A percentile compares a stretch with the other conserved stretches of the same genome.
phyloP scores from a whole-genome alignment of 2,329 filamentous ascomycete genomes.

The Fusarium illudens region DNA sequence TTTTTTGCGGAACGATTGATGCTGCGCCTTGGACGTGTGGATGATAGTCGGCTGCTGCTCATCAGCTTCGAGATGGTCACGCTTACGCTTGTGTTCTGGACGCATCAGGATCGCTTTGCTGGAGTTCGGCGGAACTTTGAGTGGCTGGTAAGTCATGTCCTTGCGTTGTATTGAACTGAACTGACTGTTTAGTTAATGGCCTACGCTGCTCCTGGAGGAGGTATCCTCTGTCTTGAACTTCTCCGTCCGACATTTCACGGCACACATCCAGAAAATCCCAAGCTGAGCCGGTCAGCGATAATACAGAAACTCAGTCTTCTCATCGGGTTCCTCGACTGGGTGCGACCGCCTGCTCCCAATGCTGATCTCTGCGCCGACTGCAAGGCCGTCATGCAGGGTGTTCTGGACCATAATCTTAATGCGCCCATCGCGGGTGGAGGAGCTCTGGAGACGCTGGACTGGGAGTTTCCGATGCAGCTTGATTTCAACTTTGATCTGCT shows the following conservation, averaged over 20 bases:
- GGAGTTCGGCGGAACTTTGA: slow-evolving; percentile 56
- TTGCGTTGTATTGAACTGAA: rapidly evolving
- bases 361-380: slow-evolving; percentile 57
- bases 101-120: slow-evolving; percentile 56
- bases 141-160: slow-evolving; percentile 53
- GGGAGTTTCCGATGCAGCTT: slow-evolving; percentile 45
- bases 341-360: slow-evolving; percentile 58
- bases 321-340: slow-evolving; percentile 61
- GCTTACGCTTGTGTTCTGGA: slow-evolving; percentile 58
- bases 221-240: slow-evolving; percentile 60
- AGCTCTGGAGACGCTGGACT: slow-evolving; percentile 44
- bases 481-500: slow-evolving; percentile 58
- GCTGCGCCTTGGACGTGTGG: slow-evolving; percentile 52
- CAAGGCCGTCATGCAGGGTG: slow-evolving; percentile 58
- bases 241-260: slow-evolving; percentile 52
- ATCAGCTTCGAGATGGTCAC: slow-evolving; percentile 59
- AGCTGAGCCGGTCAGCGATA: slow-evolving; percentile 57
- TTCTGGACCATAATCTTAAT: slow-evolving; percentile 60
- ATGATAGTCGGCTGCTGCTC: slow-evolving; percentile 52
- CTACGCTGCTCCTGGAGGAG: slow-evolving; percentile 58
- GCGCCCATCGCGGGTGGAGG: slow-evolving; percentile 38
- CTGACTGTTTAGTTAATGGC: slow-evolving; percentile 53
- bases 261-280: slow-evolving; percentile 44
- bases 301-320: slow-evolving; percentile 62
- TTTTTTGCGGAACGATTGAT: slow-evolving; percentile 68